Conservation (phyloP, 192 early-diverging fungal species). For the Chytriomyces hyalinus region DNA sequence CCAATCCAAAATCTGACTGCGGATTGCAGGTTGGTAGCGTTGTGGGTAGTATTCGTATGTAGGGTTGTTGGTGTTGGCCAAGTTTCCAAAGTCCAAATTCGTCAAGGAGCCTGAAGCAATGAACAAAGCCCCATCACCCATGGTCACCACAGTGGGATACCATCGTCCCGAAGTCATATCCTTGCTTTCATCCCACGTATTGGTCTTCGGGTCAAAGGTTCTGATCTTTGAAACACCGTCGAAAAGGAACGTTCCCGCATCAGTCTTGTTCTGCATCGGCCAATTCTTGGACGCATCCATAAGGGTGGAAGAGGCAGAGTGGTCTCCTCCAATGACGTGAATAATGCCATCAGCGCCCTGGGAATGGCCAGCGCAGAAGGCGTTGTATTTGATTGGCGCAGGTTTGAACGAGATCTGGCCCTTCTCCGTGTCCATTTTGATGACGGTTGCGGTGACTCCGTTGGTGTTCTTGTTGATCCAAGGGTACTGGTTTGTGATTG, state of each 20-base stretch:
- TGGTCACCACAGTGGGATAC: slow-evolving; percentile 53
- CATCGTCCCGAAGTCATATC: slow-evolving; percentile 43
- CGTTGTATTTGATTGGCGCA: slow-evolving; percentile 29
- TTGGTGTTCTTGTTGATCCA: slow-evolving; percentile 33
- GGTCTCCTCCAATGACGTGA: slow-evolving; percentile 50
- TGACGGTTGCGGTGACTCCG: slow-evolving; percentile 10
- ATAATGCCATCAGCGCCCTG: slow-evolving; percentile 46
- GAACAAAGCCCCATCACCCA: slow-evolving; percentile 24
- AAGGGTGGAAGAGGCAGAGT: background rate
- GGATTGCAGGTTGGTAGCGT: background rate
- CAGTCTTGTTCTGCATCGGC: no score
- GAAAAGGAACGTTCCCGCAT: slow-evolving; percentile 12
- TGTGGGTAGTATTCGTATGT: slow-evolving; percentile 50
- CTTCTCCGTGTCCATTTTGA: slow-evolving; percentile 20
- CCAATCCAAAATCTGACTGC: slow-evolving; percentile 9
- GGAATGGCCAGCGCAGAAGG: slow-evolving; percentile 52
- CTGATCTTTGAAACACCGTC: slow-evolving; percentile 27
- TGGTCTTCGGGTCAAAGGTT: slow-evolving; percentile 21
- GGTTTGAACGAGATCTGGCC: slow-evolving; percentile 1
- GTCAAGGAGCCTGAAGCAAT: slow-evolving; percentile 36
- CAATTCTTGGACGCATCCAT: background rate
- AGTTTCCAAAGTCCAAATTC: slow-evolving; percentile 33
- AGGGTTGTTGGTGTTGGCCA: slow-evolving; percentile 40
- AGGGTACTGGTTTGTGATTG: background rate
- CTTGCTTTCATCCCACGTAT: slow-evolving; percentile 24